These are phyloP conservation scores for Asterella californica DNA, from an alignment of 225 moss, liverwort and hornwort genomes.

Conservation along the genomic window DNA sequence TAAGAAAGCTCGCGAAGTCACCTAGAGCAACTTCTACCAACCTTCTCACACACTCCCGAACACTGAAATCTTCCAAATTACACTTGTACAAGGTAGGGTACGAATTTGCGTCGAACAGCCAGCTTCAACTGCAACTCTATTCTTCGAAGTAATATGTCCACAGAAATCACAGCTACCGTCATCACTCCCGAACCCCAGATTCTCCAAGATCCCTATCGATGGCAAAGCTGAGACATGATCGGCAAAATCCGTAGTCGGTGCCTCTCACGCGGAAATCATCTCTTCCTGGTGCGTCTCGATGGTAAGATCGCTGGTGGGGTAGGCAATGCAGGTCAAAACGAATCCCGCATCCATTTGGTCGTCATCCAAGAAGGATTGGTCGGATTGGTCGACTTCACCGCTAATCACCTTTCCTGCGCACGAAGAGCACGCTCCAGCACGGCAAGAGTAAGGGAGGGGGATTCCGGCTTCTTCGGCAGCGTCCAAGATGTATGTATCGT, in stretches of 20 bases:
- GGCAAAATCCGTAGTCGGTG: background rate
- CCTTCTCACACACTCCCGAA: background rate
- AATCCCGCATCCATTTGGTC: slow-evolving; percentile 1
- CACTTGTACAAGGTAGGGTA: background rate
- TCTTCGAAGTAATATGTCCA: background rate
- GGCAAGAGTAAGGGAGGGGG: slow-evolving; percentile 15
- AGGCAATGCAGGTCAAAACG: slow-evolving; percentile 46
- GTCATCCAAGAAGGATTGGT: slow-evolving; percentile 32
- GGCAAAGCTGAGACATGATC: background rate
- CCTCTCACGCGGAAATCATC: background rate
- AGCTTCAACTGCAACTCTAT: background rate
- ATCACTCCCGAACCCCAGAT: background rate
- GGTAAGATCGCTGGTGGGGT: slow-evolving; percentile 30
- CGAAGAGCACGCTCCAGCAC: slow-evolving; percentile 23
- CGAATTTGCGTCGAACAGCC: background rate
- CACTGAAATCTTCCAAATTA: background rate
- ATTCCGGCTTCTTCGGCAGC: slow-evolving; percentile 1
- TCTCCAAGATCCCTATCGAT: background rate
- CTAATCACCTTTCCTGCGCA: slow-evolving; percentile 3
- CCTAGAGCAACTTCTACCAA: background rate
- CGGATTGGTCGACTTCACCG: slow-evolving; percentile 20
- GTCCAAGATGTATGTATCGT: slow-evolving; percentile 13
- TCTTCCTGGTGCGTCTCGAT: slow-evolving; percentile 44
- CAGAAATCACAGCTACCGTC: background rate
- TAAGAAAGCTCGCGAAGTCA: background rate